These are phyloP conservation scores for Silene uniflora DNA, from an alignment of 148 eudicot species.

Conservation along the genomic window DNA sequence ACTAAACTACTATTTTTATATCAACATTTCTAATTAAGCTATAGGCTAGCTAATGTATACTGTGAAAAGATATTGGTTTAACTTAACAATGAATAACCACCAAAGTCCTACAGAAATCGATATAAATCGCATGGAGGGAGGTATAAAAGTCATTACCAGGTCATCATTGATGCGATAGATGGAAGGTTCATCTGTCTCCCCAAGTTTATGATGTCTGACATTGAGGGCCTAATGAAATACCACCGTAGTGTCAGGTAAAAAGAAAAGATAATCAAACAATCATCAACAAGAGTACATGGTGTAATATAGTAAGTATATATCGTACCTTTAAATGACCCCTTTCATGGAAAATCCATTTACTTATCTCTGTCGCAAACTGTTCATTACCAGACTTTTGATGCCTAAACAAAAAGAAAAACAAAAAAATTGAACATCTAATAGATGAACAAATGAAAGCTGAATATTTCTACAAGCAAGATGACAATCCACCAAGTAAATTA, in stretches of 20 bases:
- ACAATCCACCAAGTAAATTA: neutral
- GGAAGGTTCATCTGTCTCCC: conserved; percentile 69
- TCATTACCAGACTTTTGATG: conserved; percentile 72
- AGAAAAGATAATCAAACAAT: conserved; percentile 4
- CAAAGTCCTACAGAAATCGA: neutral
- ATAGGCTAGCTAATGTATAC: neutral
- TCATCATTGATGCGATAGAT: conserved; percentile 85
- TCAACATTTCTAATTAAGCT: neutral
- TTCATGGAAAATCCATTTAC: conserved; percentile 94
- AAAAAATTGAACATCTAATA: neutral
- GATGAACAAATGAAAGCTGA: conserved; percentile 6
- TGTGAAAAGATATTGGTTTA: neutral
- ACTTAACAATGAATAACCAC: neutral
- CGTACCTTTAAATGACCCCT: conserved; percentile 89
- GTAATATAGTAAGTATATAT: neutral
- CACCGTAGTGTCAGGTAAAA: conserved; percentile 1
- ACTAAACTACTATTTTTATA: neutral
- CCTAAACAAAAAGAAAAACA: conserved; percentile 3
- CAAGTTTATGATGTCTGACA: conserved; percentile 69
- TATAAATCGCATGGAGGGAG: neutral
- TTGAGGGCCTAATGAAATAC: conserved; percentile 54
- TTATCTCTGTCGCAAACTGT: conserved; percentile 67
- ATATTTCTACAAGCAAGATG: neutral
- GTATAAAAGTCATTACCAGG: conserved; percentile 45
- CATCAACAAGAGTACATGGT: neutral